Base-by-base conservation (phyloP, 768 basidiomycete species). In the Lactarius sp. region DNA sequence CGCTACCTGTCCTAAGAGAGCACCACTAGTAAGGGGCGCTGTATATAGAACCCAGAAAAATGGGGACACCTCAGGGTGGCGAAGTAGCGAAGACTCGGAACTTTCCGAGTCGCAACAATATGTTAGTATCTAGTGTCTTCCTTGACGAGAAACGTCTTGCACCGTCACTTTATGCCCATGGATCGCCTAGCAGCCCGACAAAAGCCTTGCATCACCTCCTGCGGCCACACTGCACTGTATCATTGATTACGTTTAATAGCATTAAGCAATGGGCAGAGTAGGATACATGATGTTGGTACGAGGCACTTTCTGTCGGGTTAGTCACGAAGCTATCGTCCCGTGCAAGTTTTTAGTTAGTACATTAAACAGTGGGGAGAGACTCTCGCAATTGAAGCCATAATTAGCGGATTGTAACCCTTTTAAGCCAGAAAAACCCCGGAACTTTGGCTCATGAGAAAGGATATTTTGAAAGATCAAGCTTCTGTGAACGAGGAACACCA, bases 381-480 rank as follows among this genome's bases (percentile, higher is more conserved):
- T 16, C 39, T 47, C 4, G 10, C 27, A 53, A 33, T 10, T 10
- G 20, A 27, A 56, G 18, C 27, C 16, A 33, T 18, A 9, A 18
- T 46, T 34, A 0, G 31, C 27, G 12, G 42, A 34, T 18, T 16
- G 18, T 9, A 46, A 18, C 18, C 9, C n/a, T 31, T 18, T 42
- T 6, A 12, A 22, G n/a, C 6, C n/a, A 13, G n/a, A 52, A 58
- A 9, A 44, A 13, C 34, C 34, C 8, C 18, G 41, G 16, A 27
- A 34, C 3, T 33, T 6, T 8, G n/a, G 37, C 18, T 60, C 49
- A 69, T 44, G 69, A 63, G 53, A 72, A 74, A 16, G 73, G 73
- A 67, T 70, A 71, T 60, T 70, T 75, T 50, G 73, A 71, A 41
- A 70, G 68, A 57, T 75, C 70, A 1, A 72, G 73, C 39, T 70